Conservation (phyloP, 202 grass and related monocot species). For the Digitaria exilis region DNA sequence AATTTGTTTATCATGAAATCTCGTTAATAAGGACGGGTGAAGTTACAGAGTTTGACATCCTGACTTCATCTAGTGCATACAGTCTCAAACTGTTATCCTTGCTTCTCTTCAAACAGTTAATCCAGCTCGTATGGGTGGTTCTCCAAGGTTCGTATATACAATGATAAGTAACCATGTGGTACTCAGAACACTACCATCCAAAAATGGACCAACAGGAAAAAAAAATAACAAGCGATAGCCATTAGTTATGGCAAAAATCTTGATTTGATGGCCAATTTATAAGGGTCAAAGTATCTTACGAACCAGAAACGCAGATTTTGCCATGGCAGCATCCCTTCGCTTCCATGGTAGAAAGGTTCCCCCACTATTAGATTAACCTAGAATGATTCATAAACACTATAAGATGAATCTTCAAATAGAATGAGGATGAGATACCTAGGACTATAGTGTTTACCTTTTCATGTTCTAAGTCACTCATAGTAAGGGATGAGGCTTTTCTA, state of each 20-base stretch:
- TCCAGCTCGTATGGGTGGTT: not conserved
- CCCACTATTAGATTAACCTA: conserved; percentile 78
- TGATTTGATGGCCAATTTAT: conserved; percentile 14
- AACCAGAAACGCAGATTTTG: conserved; percentile 98
- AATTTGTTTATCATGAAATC: not conserved
- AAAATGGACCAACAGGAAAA: not conserved
- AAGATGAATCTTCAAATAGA: conserved; percentile 15
- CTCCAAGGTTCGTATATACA: not conserved
- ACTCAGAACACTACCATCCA: not conserved
- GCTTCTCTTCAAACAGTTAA: not conserved
- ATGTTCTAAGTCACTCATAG: conserved; percentile 46
- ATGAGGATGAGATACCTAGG: conserved; percentile 8
- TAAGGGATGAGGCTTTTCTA: conserved; percentile 56
- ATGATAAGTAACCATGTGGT: not conserved
- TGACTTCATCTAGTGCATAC: not conserved
- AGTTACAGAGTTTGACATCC: not conserved
- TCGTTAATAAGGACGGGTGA: not conserved
- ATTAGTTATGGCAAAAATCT: not conserved
- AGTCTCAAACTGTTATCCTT: not conserved
- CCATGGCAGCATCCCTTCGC: conserved; percentile 87
- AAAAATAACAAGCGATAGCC: not conserved
- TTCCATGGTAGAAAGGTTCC: conserved; percentile 87
- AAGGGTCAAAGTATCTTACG: conserved; percentile 37
- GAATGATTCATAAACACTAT: conserved; percentile 3
- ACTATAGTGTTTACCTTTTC: conserved; percentile 64